A percentile compares a stretch with the other conserved stretches of the same genome.
Evolutionary conservation across 768 basidiomycete species (phyloP).

Genomic region (Asterophora parasitica): DNA sequence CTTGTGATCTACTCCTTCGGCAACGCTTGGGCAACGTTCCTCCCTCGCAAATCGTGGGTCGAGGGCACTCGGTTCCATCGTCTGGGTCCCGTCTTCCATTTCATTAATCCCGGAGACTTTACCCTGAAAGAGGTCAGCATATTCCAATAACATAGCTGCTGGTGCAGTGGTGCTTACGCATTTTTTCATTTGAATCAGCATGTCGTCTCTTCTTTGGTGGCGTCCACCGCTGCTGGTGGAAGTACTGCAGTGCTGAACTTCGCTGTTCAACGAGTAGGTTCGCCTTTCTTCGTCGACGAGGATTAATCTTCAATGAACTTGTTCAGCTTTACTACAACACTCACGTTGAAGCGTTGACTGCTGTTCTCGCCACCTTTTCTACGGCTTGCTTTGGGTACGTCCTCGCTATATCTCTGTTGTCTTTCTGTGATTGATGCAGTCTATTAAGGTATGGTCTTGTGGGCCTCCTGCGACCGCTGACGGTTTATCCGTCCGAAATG

Average conservation of each 20-base stretch:
- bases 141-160: no score
- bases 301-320: not conserved
- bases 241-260: slow-evolving; percentile 56
- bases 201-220: slow-evolving; percentile 50
- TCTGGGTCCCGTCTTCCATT: slow-evolving; percentile 35
- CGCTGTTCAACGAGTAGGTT: slow-evolving; percentile 49
- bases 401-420: not conserved
- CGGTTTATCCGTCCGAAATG: slow-evolving; percentile 60
- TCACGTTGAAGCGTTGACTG: slow-evolving; percentile 48
- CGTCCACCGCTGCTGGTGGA: slow-evolving; percentile 50
- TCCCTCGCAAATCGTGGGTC: slow-evolving; percentile 39
- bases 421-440: not conserved
- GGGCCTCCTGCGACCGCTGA: slow-evolving; percentile 53
- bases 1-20: slow-evolving; percentile 51
- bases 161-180: not conserved
- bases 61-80: slow-evolving; percentile 38
- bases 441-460: slow-evolving; percentile 49
- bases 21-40: slow-evolving; percentile 42
- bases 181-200: slow-evolving; percentile 40
- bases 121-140: slow-evolving; percentile 49
- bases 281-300: not conserved
- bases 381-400: slow-evolving; percentile 58
- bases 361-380: slow-evolving; percentile 58
- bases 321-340: slow-evolving; percentile 55
- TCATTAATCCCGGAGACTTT: slow-evolving; percentile 58